phyloP scores from a whole-genome alignment of 257 asterid species.

The Solanum etuberosum region DNA sequence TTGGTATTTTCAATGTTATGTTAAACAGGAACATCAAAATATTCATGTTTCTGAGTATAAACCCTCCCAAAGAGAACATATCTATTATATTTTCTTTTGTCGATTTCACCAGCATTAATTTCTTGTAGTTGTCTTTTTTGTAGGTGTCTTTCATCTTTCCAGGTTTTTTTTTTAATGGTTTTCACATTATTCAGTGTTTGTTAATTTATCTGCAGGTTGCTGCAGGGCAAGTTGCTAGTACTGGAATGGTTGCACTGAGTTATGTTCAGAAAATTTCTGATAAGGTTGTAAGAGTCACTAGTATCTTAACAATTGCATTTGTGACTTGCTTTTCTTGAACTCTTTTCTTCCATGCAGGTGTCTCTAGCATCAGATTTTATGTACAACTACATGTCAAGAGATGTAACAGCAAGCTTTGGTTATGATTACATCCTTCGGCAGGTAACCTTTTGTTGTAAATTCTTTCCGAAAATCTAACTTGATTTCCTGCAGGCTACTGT shows the following conservation, averaged over 20 bases:
- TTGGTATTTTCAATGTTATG: not conserved
- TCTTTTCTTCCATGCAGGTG: conserved; percentile 26
- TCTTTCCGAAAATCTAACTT: not conserved
- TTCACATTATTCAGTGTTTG: not conserved
- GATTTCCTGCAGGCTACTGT: not conserved
- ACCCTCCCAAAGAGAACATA: not conserved
- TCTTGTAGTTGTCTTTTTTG: not conserved
- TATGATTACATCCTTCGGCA: conserved; percentile 67
- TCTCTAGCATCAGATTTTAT: conserved; percentile 72
- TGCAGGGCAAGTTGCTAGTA: conserved; percentile 75
- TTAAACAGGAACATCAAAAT: not conserved
- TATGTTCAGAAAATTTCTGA: conserved; percentile 72
- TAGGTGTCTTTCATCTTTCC: not conserved
- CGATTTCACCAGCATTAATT: not conserved
- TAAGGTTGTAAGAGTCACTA: conserved; percentile 24
- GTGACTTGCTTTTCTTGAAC: not conserved
- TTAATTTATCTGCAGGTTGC: conserved; percentile 35
- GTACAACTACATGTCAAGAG: conserved; percentile 64
- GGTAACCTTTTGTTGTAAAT: conserved; percentile 22
- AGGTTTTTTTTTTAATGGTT: not conserved
- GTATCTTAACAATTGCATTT: not conserved
- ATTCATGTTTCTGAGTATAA: not conserved
- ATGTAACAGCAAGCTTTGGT: conserved; percentile 62
- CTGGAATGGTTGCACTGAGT: conserved; percentile 69
- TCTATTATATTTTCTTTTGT: not conserved